Conservation (phyloP, 2,329 filamentous ascomycete genomes). For the Didymella segeticola region DNA sequence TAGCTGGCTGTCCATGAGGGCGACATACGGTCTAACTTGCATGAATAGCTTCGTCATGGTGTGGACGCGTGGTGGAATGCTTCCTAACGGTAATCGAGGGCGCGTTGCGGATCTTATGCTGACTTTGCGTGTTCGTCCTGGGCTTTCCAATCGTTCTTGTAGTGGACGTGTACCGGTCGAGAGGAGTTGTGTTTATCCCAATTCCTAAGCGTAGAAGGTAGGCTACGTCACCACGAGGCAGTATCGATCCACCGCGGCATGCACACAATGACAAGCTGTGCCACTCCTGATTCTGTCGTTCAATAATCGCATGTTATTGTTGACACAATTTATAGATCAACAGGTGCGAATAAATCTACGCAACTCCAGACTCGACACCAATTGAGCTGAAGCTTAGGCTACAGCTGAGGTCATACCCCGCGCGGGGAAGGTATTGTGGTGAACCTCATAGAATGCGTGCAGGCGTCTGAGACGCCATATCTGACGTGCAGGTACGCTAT, state of each 20-base stretch:
- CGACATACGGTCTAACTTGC: slow-evolving; percentile 12
- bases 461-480: neutral
- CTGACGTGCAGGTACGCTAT: neutral
- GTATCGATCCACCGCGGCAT: neutral
- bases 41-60: slow-evolving; percentile 41
- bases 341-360: too few species aligned
- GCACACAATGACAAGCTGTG: neutral
- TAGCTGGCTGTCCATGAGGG: neutral
- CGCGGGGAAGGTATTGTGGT: neutral
- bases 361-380: too few species aligned
- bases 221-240: slow-evolving; percentile 11
- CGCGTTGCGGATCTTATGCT: neutral
- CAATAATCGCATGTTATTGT: neutral
- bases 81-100: neutral
- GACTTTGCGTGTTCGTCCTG: neutral
- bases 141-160: neutral
- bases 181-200: neutral
- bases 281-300: neutral
- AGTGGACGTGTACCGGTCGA: neutral
- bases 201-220: slow-evolving; percentile 11
- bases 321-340: too few species aligned
- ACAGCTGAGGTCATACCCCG: neutral
- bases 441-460: neutral
- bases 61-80: neutral
- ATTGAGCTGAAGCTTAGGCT: neutral